Base-by-base conservation (phyloP, 2,329 filamentous ascomycete genomes). In the Fusarium sp. region DNA sequence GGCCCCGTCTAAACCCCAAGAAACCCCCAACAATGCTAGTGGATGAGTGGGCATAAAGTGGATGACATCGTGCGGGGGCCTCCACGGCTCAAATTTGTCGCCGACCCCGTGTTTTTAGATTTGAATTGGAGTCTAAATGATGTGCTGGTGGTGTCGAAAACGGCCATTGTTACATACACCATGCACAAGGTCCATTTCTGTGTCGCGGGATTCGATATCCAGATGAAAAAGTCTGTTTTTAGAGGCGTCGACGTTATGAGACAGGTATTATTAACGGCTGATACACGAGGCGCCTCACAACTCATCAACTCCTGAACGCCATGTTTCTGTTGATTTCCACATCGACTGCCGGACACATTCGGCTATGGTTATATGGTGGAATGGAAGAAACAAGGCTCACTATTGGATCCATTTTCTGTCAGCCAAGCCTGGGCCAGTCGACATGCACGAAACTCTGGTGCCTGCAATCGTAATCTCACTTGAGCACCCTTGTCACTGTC, bases 61-160 rank as follows among this genome's bases (percentile, higher is more conserved):
- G 55, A 36, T 41, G 45, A 25, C 18, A 49, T 36, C 11, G 18
- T 65, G 47, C 58, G 56, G 70, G 65, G 65, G 47, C 35, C 60
- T 70, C 45, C 70, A 72, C 39, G 62, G 62, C 65, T 70, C 53
- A 65, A 72, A 50, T 62, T 36, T 73, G 36, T 73, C 70, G 65
- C 66, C 41, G 70, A 73, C 70, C 60, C 70, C 70, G 70, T 73
- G 64, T 69, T 70, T 60, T 57, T 31, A 66, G 60, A 62, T 61
- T 59, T 49, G 61, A 66, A 46, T 44, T 49, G 31, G 29, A 64
- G 57, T 69, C 39, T 54, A 33, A 58, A 45, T 35, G 39, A 47
- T 22, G 22, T 47, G 14, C 41, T 57, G 54, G 25, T 67, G 57
- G 63, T 62, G 67, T 71, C 42, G 52, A 59, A 70, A 65, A 55